Evolutionary conservation across 169 alveolate species (phyloP), one percentile per base, ranked within the genome.

Genomic region (Plasmodium vivax): DNA sequence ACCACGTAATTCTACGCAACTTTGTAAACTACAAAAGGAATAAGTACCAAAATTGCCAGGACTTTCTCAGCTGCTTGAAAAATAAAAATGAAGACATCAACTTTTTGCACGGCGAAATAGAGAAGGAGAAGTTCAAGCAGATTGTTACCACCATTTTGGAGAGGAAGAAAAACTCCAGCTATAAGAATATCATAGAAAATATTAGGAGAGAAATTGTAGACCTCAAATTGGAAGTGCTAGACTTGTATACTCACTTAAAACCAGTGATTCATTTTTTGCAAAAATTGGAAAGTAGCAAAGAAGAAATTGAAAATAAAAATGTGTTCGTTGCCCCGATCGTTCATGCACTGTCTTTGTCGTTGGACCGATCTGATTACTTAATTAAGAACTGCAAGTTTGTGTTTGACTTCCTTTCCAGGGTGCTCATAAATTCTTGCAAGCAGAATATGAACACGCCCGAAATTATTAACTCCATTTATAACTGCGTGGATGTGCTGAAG

Each of bases 121-220:
- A 88, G 43, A 88, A 88, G 74, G 91, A 88, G 19, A 79, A 71
- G 1, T 88, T 88, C 82, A 62, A 58, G 51, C 58, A 88, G 82
- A 88, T 88, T 7, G 82, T 80, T 30, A 45, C 79, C 73, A 88
- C 82, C 30, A 88, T 88, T 32, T 88, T 88, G 36, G 94, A 88
- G 80, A 88, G 82, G 82, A 88, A 88, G 56, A 88, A 88, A 88
- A 88, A 88, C 54, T 88, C 94, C 9, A 88, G 94, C 34, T 88
- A 88, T 32, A 88, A 88, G 47, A 88, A 88, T 38, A 88, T 88
- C 19, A 58, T 88, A 10, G 94, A 88, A n/a, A 88, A 88, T 68
- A 88, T 88, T 80, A 80, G 82, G 82, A 88, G 47, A 3, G 94
- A 88, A 81, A 88, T 88, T 34, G 38, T 68, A 30, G 72, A 81